phyloP scores from a whole-genome alignment of 345 rosid species.

The Arabidopsis arenosa region DNA sequence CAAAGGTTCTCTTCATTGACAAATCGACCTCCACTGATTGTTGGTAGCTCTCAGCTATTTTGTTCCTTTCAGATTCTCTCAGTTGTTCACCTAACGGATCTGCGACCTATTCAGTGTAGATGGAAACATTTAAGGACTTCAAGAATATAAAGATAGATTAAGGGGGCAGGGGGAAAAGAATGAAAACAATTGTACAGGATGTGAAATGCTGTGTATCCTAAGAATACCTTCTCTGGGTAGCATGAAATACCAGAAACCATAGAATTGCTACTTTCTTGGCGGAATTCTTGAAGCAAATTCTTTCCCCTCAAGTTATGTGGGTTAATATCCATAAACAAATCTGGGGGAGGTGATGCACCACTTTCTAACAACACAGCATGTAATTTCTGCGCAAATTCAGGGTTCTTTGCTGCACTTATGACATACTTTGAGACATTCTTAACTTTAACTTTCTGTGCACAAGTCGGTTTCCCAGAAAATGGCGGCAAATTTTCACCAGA shows the following conservation, averaged over 20 bases:
- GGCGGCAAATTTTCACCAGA: constrained; percentile 52
- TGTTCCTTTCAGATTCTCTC: constrained; percentile 49
- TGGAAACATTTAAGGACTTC: constrained; percentile 31
- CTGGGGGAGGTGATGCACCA: constrained; percentile 90
- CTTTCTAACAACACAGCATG: constrained; percentile 89
- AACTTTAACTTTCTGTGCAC: constrained; percentile 79
- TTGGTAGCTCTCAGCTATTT: constrained; percentile 49
- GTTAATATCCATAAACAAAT: constrained; percentile 70
- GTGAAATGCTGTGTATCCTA: constrained; percentile 41
- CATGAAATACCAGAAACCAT: constrained; percentile 39
- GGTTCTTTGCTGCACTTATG: constrained; percentile 89
- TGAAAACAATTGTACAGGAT: constrained; percentile 20
- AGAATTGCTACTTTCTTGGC: constrained; percentile 42
- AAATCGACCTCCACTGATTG: constrained; percentile 46
- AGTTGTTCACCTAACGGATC: constrained; percentile 45
- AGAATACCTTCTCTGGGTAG: constrained; percentile 44
- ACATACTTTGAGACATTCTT: constrained; percentile 88
- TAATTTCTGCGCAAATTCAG: constrained; percentile 88
- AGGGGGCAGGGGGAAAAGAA: neutral
- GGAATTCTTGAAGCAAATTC: constrained; percentile 47
- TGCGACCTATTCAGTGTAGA: constrained; percentile 42
- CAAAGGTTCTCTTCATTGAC: constrained; percentile 32
- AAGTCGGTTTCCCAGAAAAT: constrained; percentile 54
- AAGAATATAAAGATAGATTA: constrained; percentile 17
- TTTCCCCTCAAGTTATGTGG: constrained; percentile 52